Conservation (phyloP, 2,329 filamentous ascomycete genomes). For the Ascochyta clinopodiicola region DNA sequence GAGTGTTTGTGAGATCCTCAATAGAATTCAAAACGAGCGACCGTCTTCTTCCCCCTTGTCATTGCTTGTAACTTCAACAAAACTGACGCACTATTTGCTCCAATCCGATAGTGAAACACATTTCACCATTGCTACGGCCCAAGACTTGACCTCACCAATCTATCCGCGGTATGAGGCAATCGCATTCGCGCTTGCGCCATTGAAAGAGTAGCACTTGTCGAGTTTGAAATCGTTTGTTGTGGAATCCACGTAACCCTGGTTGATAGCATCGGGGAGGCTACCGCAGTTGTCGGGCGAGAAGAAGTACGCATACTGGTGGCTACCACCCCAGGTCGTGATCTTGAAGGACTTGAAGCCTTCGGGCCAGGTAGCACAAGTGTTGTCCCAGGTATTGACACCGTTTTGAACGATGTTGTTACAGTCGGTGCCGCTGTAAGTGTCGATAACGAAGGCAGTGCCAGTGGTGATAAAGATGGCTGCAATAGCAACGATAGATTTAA, state of each 20-base stretch:
- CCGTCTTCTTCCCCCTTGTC: too few relatives aligned
- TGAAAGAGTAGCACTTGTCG: neutral
- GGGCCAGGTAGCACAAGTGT: conserved; percentile 19
- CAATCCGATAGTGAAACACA: too few relatives aligned
- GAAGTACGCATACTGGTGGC: conserved; percentile 9
- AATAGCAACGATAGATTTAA: neutral
- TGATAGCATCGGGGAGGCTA: conserved; percentile 5
- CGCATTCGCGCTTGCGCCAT: conserved; percentile 8
- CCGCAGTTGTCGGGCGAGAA: conserved; percentile 13
- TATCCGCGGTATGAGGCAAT: conserved; percentile 8
- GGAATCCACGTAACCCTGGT: conserved; percentile 4
- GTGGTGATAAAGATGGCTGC: neutral
- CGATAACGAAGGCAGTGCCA: neutral
- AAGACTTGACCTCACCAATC: too few relatives aligned
- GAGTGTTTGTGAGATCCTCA: too few relatives aligned
- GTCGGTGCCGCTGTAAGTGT: neutral
- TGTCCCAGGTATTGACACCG: conserved; percentile 17
- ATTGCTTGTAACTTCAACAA: too few relatives aligned
- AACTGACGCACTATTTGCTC: too few relatives aligned
- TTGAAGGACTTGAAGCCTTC: conserved; percentile 11
- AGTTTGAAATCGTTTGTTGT: neutral
- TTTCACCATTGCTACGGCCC: too few relatives aligned
- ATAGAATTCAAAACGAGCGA: too few relatives aligned
- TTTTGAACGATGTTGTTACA: conserved; percentile 1
- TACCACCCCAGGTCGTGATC: conserved; percentile 10